phyloP scores from a whole-genome alignment of 164 flowering plant species.

The Annona cherimola region DNA sequence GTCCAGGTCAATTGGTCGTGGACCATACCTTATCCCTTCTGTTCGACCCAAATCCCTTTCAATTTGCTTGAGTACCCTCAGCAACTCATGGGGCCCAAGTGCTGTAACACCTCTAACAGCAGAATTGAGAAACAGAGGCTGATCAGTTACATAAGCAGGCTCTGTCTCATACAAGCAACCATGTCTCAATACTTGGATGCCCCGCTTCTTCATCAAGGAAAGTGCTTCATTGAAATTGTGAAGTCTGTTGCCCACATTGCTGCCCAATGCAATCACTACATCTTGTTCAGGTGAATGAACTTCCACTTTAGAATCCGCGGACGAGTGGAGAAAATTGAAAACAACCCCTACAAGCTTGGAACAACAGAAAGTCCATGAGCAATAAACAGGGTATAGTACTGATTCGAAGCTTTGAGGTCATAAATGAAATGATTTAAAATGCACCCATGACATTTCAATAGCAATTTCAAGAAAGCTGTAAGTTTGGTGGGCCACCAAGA shows the following conservation, averaged over 20 bases:
- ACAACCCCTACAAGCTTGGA: constrained; percentile 26
- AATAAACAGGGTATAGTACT: neutral
- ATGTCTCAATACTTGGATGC: constrained; percentile 62
- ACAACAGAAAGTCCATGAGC: neutral
- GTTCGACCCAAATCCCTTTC: constrained; percentile 84
- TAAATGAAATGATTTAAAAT: neutral
- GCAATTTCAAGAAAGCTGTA: neutral
- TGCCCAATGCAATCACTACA: constrained; percentile 90
- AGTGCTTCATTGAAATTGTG: constrained; percentile 72
- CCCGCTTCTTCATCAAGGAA: constrained; percentile 55
- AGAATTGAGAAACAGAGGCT: constrained; percentile 86
- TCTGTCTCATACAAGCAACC: constrained; percentile 85
- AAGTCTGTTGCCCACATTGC: constrained; percentile 84
- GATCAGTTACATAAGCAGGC: constrained; percentile 91
- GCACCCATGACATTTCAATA: neutral
- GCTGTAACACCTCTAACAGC: constrained; percentile 76
- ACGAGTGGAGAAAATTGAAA: constrained; percentile 32
- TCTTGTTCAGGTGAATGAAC: constrained; percentile 68
- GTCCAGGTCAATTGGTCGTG: constrained; percentile 91
- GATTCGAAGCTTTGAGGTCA: neutral
- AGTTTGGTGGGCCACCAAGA: neutral
- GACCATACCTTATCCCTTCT: constrained; percentile 84
- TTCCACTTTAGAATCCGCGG: constrained; percentile 32
- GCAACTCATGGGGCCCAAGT: constrained; percentile 72
- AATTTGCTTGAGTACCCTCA: constrained; percentile 65